Base-by-base conservation (phyloP, 306 rosid genomes). In the Citrullus amarus region DNA sequence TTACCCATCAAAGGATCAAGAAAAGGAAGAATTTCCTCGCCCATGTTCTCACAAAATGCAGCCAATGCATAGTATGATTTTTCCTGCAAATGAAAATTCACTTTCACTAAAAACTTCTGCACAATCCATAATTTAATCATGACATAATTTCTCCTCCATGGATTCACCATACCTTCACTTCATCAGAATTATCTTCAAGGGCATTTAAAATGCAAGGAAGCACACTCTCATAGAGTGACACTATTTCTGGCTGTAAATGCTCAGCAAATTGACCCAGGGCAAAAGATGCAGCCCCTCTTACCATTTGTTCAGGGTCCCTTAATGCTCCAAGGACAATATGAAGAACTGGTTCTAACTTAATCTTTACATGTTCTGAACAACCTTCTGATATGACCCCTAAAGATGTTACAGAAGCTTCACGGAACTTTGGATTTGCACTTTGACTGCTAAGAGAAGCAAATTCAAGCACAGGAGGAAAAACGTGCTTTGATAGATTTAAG, bases 251-350 rank as follows among this genome's bases (percentile, higher is more conserved):
- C 86, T 93, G 98, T 66, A 96, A 82, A 86, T 96, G 85, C 88
- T 96, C 99, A 7, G 99, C 98, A 78, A 96, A 96, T 85, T 96
- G 99, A 82, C 99, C 99, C 85, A 93, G 74, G 65, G 99, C 98
- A 90, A 96, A 96, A 61, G 99, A 92, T 38, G 99, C 99, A 25
- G 98, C 99, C 66, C 99, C 99, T 80, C 97, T 88, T 57, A 96
- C 98, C 94, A 96, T 85, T 87, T 96, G 96, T 84, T 96, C 99
- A 3, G 97, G 97, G 83, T 96, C 99, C 83, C 94, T 92, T 61
- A 96, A 84, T 79, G 98, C 96, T 57, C 96, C 97, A 79, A 96
- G 81, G 84, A 91, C 97, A 84, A 96, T 89, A 79, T 82, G 97
- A 76, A 96, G 99, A 85, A 96, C 87, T 62, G 98, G 97, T 76